Conservation (phyloP, 2,329 filamentous ascomycete species). For the Beauveria australis region DNA sequence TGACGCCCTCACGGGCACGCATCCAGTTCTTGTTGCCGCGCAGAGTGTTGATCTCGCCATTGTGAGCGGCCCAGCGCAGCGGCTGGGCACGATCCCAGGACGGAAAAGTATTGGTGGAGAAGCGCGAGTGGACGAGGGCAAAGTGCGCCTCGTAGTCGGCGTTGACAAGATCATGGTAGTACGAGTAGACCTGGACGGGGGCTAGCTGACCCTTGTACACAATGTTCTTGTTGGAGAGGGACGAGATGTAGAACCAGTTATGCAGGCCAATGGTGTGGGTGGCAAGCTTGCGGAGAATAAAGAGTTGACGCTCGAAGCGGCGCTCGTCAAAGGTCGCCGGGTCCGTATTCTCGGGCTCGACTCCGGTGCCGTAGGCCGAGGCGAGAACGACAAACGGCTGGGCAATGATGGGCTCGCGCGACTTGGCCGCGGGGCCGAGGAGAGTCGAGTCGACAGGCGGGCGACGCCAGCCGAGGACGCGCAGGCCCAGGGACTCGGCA, state of each 20-base stretch:
- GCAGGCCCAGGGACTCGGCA: conserved; percentile 76
- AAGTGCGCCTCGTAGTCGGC: conserved; percentile 98
- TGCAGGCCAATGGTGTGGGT: conserved; percentile 91
- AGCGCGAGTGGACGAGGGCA: conserved; percentile 91
- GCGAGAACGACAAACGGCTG: conserved; percentile 91
- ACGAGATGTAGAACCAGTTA: conserved; percentile 99
- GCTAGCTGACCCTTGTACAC: conserved; percentile 97
- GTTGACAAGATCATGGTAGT: conserved; percentile 94
- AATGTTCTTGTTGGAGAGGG: conserved; percentile 94
- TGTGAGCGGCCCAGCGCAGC: conserved; percentile 92
- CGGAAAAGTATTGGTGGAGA: conserved; percentile 97
- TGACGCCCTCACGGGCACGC: conserved; percentile 89
- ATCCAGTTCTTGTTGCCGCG: conserved; percentile 99
- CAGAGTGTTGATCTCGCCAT: conserved; percentile 96
- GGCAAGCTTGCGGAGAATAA: conserved; percentile 86
- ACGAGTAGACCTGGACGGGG: conserved; percentile 92
- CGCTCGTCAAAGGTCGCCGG: conserved; percentile 73
- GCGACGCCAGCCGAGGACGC: conserved; percentile 92
- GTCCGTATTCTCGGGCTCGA: conserved; percentile 70
- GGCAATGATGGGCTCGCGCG: conserved; percentile 87
- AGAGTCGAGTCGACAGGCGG: conserved; percentile 89
- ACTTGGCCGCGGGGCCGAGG: conserved; percentile 84
- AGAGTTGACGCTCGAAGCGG: conserved; percentile 87
- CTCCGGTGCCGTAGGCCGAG: conserved; percentile 75
- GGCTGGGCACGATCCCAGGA: conserved; percentile 98